Evolutionary conservation across 129 eudicot species (phyloP).

Genomic region (Gnaphalium uliginosum): DNA sequence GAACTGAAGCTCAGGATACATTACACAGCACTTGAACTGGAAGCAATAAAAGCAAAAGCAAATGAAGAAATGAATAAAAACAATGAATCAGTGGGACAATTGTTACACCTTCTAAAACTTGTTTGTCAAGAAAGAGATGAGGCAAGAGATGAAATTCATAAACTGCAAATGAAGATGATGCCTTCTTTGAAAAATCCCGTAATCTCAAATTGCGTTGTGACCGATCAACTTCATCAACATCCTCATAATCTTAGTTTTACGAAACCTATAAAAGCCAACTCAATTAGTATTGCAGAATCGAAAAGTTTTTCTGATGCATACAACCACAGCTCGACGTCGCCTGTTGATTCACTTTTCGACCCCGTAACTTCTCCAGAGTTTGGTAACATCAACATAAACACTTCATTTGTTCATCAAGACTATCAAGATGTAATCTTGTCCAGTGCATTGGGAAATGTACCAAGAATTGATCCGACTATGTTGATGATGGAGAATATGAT

Average conservation of each 20-base stretch:
- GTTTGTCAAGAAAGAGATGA: conserved; percentile 86
- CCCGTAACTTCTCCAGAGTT: conserved; percentile 50
- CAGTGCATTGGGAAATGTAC: background rate
- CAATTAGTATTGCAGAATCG: conserved; percentile 59
- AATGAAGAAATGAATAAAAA: conserved; percentile 53
- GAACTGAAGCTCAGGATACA: conserved; percentile 68
- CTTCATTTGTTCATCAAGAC: conserved; percentile 39
- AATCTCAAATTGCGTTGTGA: background rate
- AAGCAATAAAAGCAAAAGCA: conserved; percentile 56
- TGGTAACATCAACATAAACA: conserved; percentile 34
- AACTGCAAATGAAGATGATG: conserved; percentile 46
- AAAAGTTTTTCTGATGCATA: conserved; percentile 52
- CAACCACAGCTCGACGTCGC: conserved; percentile 52
- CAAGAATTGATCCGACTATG: conserved; percentile 36
- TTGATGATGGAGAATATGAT: conserved; percentile 51
- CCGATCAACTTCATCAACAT: conserved; percentile 26
- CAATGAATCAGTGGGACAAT: conserved; percentile 51
- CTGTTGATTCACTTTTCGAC: conserved; percentile 58
- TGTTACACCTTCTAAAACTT: conserved; percentile 52
- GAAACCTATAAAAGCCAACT: conserved; percentile 50
- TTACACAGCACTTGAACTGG: conserved; percentile 57
- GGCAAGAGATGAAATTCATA: conserved; percentile 64
- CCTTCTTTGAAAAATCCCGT: conserved; percentile 15
- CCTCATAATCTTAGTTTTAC: conserved; percentile 26
- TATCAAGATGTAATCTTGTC: background rate